Evolutionary conservation across 179 eudicot species (phyloP).

Genomic region (Spergularia azorica): DNA sequence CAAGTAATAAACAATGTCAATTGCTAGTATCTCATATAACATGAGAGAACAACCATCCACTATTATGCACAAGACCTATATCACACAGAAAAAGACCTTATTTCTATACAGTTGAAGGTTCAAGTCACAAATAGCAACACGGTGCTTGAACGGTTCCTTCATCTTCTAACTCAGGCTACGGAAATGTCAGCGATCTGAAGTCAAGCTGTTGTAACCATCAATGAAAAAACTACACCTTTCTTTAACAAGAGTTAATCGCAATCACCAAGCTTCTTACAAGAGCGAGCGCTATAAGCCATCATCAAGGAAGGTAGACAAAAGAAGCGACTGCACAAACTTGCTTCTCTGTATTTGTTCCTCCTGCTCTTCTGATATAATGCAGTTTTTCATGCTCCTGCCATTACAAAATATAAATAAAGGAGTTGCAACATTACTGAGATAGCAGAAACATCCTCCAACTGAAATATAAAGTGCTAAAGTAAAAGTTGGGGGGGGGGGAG

Average conservation of each 20-base stretch:
- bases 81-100: background rate
- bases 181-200: constrained; percentile 18
- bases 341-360: constrained; percentile 48
- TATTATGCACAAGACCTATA: constrained; percentile 17
- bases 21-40: constrained; percentile 1
- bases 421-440: background rate
- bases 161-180: background rate
- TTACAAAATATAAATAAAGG: constrained; percentile 1
- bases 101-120: constrained; percentile 15
- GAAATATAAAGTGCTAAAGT: background rate
- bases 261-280: background rate
- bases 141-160: constrained; percentile 8
- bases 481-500: too few relatives aligned
- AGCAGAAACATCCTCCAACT: background rate
- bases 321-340: constrained; percentile 48
- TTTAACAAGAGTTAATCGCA: constrained; percentile 3
- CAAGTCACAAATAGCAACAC: constrained; percentile 14
- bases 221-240: background rate
- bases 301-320: constrained; percentile 54
- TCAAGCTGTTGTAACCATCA: constrained; percentile 11
- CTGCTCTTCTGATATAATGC: constrained; percentile 36
- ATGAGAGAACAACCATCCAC: constrained; percentile 12
- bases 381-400: constrained; percentile 37
- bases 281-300: constrained; percentile 39
- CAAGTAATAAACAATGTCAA: background rate